These are phyloP conservation scores for Penicillium dipodomyicola DNA, from an alignment of 495 filamentous ascomycete genomes.

Conservation along the genomic window DNA sequence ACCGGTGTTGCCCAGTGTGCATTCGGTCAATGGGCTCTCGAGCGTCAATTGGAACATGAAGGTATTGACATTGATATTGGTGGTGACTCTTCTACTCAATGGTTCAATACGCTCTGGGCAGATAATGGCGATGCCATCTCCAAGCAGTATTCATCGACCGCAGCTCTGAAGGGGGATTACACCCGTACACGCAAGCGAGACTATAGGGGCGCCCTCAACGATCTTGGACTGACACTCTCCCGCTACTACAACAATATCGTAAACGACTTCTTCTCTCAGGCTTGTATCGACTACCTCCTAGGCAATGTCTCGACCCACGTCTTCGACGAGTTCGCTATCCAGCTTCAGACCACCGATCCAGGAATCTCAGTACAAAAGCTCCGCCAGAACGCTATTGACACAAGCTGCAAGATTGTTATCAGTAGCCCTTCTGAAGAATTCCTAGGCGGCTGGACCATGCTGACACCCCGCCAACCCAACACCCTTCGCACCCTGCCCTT, in stretches of 20 bases:
- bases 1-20: slow-evolving; percentile 93
- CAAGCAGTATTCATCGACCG: slow-evolving; percentile 77
- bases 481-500: slow-evolving; percentile 66
- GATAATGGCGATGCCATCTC: slow-evolving; percentile 75
- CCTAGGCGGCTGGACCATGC: slow-evolving; percentile 78
- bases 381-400: slow-evolving; percentile 85
- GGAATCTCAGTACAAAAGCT: slow-evolving; percentile 79
- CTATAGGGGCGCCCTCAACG: slow-evolving; percentile 88
- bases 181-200: slow-evolving; percentile 87
- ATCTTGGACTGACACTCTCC: slow-evolving; percentile 83
- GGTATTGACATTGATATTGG: slow-evolving; percentile 68
- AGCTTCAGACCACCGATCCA: slow-evolving; percentile 84
- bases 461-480: slow-evolving; percentile 64
- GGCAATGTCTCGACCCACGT: slow-evolving; percentile 79
- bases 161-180: slow-evolving; percentile 92
- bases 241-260: slow-evolving; percentile 73
- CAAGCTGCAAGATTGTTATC: slow-evolving; percentile 76
- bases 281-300: slow-evolving; percentile 89
- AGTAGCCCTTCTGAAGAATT: slow-evolving; percentile 80
- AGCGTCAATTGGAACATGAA: slow-evolving; percentile 70
- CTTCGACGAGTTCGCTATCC: slow-evolving; percentile 87
- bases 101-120: slow-evolving; percentile 95
- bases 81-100: slow-evolving; percentile 68
- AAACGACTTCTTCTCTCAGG: slow-evolving; percentile 93
- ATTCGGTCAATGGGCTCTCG: slow-evolving; percentile 71